Percentiles rank a stretch among this genome's conserved stretches.
Evolutionary conservation across 192 early-diverging fungal genomes (phyloP).

Genomic region (Pilobolus umbonatus): DNA sequence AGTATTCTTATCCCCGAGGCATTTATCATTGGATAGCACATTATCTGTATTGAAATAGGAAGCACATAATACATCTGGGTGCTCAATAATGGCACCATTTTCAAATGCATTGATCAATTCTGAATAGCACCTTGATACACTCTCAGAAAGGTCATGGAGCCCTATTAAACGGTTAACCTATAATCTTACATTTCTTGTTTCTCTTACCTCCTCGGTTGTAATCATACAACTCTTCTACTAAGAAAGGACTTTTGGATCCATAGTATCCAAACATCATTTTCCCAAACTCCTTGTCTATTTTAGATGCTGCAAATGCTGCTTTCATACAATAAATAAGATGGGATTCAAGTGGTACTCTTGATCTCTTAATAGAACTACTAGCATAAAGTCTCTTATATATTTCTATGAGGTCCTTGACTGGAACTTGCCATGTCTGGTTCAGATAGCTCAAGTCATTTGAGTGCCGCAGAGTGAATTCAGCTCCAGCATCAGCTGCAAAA

Average conservation of each 20-base stretch:
- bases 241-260: conserved; percentile 64
- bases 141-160: conserved; percentile 55
- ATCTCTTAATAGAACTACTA: conserved; percentile 12
- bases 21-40: no score
- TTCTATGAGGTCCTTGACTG: conserved; percentile 55
- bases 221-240: conserved; percentile 64
- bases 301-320: conserved; percentile 52
- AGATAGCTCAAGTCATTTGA: conserved; percentile 19
- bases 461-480: conserved; percentile 59
- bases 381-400: conserved; percentile 54
- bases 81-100: conserved; percentile 11
- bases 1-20: no score
- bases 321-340: conserved; percentile 52
- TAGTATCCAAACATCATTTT: conserved; percentile 52
- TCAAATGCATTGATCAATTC: conserved; percentile 43
- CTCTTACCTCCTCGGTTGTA: conserved; percentile 69
- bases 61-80: conserved; percentile 15
- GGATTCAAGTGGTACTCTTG: conserved; percentile 29
- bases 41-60: conserved; percentile 18
- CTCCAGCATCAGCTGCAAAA: conserved; percentile 55
- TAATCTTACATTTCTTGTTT: neutral
- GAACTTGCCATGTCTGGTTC: conserved; percentile 51
- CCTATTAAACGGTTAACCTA: conserved; percentile 31
- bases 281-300: conserved; percentile 53
- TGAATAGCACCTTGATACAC: conserved; percentile 53